Conservation (phyloP, 306 rosid genomes). For the Begonia peltatifolia region DNA sequence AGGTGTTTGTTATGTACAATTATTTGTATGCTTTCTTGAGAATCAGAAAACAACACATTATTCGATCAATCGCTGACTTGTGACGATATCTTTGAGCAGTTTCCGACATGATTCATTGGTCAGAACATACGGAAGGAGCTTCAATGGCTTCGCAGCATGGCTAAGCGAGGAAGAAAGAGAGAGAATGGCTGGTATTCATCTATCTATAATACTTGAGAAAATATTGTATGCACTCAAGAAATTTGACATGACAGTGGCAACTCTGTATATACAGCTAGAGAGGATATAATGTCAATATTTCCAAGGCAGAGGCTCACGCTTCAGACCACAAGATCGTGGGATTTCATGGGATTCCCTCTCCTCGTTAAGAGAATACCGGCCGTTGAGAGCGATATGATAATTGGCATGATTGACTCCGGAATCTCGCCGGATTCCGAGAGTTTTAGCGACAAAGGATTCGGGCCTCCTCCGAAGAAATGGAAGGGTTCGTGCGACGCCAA, state of each 20-base stretch:
- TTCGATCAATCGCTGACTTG: not conserved
- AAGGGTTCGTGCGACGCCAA: slow-evolving; percentile 6
- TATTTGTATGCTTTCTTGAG: not conserved
- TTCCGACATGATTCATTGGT: not conserved
- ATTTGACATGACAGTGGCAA: not conserved
- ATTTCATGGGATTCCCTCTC: slow-evolving; percentile 3
- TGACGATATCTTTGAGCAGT: not conserved
- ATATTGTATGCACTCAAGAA: not conserved
- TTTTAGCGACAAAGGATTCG: slow-evolving; percentile 7
- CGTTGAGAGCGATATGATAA: slow-evolving; percentile 6
- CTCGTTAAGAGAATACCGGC: not conserved
- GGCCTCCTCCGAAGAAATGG: slow-evolving; percentile 12
- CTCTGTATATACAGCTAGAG: not conserved
- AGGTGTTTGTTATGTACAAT: no score
- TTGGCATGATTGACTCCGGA: slow-evolving; percentile 13
- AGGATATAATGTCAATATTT: slow-evolving; percentile 5
- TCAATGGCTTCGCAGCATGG: slow-evolving; percentile 1
- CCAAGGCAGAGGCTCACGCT: not conserved
- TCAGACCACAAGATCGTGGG: slow-evolving; percentile 12
- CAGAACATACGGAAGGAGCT: not conserved
- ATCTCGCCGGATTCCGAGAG: slow-evolving; percentile 11
- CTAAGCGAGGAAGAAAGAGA: not conserved
- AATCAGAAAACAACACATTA: not conserved
- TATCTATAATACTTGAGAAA: not conserved
- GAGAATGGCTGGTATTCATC: not conserved